Evolutionary conservation across 2,329 filamentous ascomycete genomes (phyloP).

Genomic region (Colletotrichum costaricense): DNA sequence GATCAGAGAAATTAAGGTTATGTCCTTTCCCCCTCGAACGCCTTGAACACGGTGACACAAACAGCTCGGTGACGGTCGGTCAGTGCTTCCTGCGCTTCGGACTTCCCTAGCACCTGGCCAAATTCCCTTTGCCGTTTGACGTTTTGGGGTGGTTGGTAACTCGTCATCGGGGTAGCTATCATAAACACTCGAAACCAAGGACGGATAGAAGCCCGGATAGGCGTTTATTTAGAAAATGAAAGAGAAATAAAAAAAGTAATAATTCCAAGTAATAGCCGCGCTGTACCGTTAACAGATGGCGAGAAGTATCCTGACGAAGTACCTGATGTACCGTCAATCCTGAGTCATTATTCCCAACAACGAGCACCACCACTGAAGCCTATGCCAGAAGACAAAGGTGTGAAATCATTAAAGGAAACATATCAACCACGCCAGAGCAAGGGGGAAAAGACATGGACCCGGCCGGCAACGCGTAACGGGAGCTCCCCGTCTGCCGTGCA

Average conservation of each 20-base stretch:
- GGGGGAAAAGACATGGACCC: not conserved
- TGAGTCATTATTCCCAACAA: not conserved
- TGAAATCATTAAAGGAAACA: not conserved
- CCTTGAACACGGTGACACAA: not conserved
- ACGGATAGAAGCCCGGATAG: conserved; percentile 22
- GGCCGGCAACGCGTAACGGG: conserved; percentile 17
- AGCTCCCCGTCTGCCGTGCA: not conserved
- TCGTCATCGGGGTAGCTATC: not conserved
- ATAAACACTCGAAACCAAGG: not conserved
- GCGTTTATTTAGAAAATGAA: no score
- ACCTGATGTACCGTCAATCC: conserved; percentile 6
- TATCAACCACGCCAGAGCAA: not conserved
- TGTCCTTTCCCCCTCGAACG: not conserved
- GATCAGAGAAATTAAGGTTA: conserved; percentile 8
- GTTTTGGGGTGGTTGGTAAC: not conserved
- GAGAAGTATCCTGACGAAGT: conserved; percentile 16
- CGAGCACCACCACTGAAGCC: not conserved
- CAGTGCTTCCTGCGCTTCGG: conserved; percentile 3
- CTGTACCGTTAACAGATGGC: conserved; percentile 1
- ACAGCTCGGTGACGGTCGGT: not conserved
- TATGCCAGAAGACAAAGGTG: not conserved
- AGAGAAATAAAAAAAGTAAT: not conserved
- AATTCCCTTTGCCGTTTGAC: not conserved
- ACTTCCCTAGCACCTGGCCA: conserved; percentile 4
- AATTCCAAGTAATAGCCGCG: not conserved